phyloP scores from a whole-genome alignment of 352 stramenopile species.

The Phytophthora lateralis region DNA sequence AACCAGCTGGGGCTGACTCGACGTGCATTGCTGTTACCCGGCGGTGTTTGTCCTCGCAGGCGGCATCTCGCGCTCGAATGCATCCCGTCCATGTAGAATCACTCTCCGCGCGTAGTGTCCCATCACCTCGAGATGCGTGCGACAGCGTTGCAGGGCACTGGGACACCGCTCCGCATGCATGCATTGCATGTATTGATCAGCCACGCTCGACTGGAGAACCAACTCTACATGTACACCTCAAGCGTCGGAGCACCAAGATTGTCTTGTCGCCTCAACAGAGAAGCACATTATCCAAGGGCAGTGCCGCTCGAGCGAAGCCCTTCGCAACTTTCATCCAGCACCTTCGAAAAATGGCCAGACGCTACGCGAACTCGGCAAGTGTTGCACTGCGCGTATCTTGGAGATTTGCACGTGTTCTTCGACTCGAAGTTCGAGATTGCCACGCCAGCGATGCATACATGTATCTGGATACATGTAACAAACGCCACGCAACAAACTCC shows the following conservation, averaged over 20 bases:
- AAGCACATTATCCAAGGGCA: not conserved
- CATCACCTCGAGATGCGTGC: constrained; percentile 11
- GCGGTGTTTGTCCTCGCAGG: not conserved
- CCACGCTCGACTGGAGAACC: constrained; percentile 25
- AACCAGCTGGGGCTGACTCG: constrained; percentile 20
- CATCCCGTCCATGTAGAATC: not conserved
- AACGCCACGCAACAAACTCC: not conserved
- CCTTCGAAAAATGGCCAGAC: constrained; percentile 23
- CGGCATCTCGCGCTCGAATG: constrained; percentile 6
- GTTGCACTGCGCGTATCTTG: constrained; percentile 30
- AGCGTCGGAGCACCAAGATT: not conserved
- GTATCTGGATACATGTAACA: not conserved
- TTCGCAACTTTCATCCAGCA: not conserved
- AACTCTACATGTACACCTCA: not conserved
- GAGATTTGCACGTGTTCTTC: constrained; percentile 28
- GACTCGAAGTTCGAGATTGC: constrained; percentile 1
- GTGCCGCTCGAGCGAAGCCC: not conserved
- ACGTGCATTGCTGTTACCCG: constrained; percentile 9
- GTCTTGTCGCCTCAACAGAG: not conserved
- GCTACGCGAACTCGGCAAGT: constrained; percentile 4
- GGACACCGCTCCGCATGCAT: constrained; percentile 12
- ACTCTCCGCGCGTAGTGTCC: constrained; percentile 5
- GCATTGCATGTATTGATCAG: not conserved
- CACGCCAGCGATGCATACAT: not conserved
- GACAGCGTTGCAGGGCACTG: constrained; percentile 14